Evolutionary conservation across 164 flowering plant species (phyloP).

Genomic region (Amborella trichopoda): DNA sequence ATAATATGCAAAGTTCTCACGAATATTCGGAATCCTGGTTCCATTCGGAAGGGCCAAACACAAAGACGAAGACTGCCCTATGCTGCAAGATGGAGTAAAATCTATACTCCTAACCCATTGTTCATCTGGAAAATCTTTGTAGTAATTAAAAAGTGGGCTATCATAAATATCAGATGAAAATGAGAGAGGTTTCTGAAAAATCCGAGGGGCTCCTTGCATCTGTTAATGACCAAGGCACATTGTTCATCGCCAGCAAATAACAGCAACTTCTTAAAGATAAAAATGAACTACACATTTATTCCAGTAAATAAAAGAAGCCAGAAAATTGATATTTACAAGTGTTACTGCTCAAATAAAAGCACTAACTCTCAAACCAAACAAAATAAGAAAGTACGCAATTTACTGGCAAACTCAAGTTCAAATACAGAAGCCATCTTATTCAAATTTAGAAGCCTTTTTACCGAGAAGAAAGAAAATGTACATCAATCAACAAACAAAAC

Average conservation of each 20-base stretch:
- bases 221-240: constrained; percentile 10
- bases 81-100: constrained; percentile 41
- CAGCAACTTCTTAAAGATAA: too few species aligned
- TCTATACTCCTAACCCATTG: constrained; percentile 65
- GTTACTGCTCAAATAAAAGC: too few species aligned
- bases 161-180: constrained; percentile 10
- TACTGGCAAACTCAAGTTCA: too few species aligned
- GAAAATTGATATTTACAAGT: neutral
- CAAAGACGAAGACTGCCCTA: constrained; percentile 77
- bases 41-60: constrained; percentile 55
- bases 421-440: too few species aligned
- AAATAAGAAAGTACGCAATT: too few species aligned
- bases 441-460: too few species aligned
- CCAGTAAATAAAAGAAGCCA: neutral
- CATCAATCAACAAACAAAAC: too few species aligned
- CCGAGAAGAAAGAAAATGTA: too few species aligned
- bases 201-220: constrained; percentile 65
- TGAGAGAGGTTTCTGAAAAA: constrained; percentile 27
- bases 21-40: constrained; percentile 33
- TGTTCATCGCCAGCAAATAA: neutral
- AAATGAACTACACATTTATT: neutral
- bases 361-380: too few species aligned
- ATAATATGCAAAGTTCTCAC: constrained; percentile 28
- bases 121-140: constrained; percentile 31
- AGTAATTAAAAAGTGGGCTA: constrained; percentile 24